Base-by-base conservation (phyloP, 352 stramenopile species). In the Pythium plurisporium region DNA sequence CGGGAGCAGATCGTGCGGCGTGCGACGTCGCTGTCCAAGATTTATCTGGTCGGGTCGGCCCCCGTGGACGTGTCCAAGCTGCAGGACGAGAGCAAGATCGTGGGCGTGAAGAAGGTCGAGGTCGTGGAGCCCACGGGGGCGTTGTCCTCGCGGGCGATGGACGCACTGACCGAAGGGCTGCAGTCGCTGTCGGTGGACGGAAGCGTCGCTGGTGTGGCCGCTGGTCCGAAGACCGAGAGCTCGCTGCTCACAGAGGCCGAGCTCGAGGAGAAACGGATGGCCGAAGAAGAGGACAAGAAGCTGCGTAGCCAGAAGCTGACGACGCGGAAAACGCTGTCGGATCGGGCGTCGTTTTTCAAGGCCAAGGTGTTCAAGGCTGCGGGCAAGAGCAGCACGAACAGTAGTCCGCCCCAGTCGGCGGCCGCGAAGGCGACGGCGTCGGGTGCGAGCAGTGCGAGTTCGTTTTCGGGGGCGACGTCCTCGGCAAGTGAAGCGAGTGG, bases 181-280 rank as follows among this genome's bases (percentile, higher is more conserved):
- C 82, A 92, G 56, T 69, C 55, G 27, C 53, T 88, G 15, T 87
- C 75, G 2, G 70, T 89, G n/a, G 81, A 91, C 27, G 57, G 34
- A 64, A 66, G 19, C 73, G 77, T 64, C 59, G 66, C 5, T 58
- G 51, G 37, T 26, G 43, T 5, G 3, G 23, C 19, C 27, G 30
- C 33, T n/a, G 50, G 56, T 11, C 33, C 55, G 6, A 61, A 67
- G 8, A 43, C 67, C 27, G 62, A 67, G 9, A 57, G 60, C 34
- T 70, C 85, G 33, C 57, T 89, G 36, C 58, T 89, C 12, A 91
- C 75, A 1, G 82, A 94, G 45, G 84, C 87, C 52, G 73, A 94
- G 47, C 51, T 92, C 23, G 84, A 91, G 57, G 84, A 94, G 65
- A 88, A 91, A 62, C 82, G 87, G 52, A 92, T 94, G 84, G 84